phyloP scores from a whole-genome alignment of 2,329 filamentous ascomycete genomes.

The Parascedosporium putredinis region DNA sequence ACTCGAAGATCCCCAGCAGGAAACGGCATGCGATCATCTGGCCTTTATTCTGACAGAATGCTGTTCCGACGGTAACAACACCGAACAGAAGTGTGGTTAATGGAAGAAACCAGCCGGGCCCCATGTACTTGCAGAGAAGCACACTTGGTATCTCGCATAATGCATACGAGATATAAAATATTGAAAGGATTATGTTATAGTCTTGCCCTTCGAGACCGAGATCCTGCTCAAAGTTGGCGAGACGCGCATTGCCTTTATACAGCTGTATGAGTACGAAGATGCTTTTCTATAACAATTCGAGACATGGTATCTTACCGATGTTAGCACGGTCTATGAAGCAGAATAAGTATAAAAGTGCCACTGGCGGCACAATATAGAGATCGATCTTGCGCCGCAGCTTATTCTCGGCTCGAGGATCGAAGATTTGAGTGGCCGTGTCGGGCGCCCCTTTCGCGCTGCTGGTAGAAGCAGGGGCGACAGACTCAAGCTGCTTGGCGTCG shows the following conservation, averaged over 20 bases:
- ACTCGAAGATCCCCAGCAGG: constrained; percentile 59
- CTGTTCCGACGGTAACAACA: constrained; percentile 38
- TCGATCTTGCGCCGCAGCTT: constrained; percentile 49
- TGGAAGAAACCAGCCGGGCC: constrained; percentile 34
- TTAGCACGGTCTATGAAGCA: constrained; percentile 51
- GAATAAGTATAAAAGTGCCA: constrained; percentile 52
- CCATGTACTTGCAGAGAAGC: constrained; percentile 42
- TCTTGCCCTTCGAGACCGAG: constrained; percentile 42
- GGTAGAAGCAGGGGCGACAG: neutral
- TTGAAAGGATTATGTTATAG: constrained; percentile 42
- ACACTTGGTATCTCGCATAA: constrained; percentile 45
- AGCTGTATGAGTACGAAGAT: constrained; percentile 17
- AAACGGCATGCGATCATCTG: constrained; percentile 52
- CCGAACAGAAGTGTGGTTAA: constrained; percentile 42
- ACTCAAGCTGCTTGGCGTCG: constrained; percentile 4
- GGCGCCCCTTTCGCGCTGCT: constrained; percentile 1
- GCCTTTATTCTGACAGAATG: constrained; percentile 34
- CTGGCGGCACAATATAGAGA: constrained; percentile 49
- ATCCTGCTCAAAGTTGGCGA: constrained; percentile 22
- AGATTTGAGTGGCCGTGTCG: constrained; percentile 1
- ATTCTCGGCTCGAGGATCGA: constrained; percentile 19
- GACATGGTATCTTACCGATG: constrained; percentile 19
- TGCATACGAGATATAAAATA: constrained; percentile 45
- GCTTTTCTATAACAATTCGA: constrained; percentile 44
- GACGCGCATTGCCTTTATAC: constrained; percentile 29